Percentiles rank a stretch among this genome's conserved stretches.
phyloP scores from a whole-genome alignment of 2,329 filamentous ascomycete species.

The Alternaria triticina region DNA sequence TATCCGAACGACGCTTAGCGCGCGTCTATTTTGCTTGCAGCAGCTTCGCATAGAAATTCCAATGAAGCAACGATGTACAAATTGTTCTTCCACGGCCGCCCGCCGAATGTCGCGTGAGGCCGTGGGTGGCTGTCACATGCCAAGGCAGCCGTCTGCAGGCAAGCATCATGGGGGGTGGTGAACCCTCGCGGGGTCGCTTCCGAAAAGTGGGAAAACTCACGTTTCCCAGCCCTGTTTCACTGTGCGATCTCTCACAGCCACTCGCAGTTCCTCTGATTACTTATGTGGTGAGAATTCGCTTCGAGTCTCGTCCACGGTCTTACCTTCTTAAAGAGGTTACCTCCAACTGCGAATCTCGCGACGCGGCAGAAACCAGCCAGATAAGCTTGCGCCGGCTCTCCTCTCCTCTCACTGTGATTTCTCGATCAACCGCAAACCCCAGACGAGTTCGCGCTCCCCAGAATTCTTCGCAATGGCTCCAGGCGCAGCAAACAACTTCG shows the following conservation, averaged over 20 bases:
- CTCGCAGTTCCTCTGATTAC: not conserved
- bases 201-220: constrained; percentile 15
- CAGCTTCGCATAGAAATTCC: constrained; percentile 2
- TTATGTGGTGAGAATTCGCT: constrained; percentile 1
- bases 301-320: constrained; percentile 17
- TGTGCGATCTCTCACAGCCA: not conserved
- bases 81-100: not conserved
- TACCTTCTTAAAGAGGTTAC: constrained; percentile 42
- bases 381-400: constrained; percentile 34
- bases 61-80: constrained; percentile 7
- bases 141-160: constrained; percentile 18
- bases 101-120: not conserved
- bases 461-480: constrained; percentile 29
- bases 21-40: constrained; percentile 7
- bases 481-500: constrained; percentile 68
- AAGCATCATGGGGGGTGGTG: constrained; percentile 14
- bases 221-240: not conserved
- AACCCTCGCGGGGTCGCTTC: constrained; percentile 22
- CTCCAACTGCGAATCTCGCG: constrained; percentile 21
- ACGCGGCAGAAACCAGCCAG: constrained; percentile 20
- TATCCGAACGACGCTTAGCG: constrained; percentile 13
- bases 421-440: constrained; percentile 11
- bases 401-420: constrained; percentile 14
- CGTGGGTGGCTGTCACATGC: constrained; percentile 9
- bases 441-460: not conserved